phyloP scores from a whole-genome alignment of 1,284 basidiomycete species.

The Spongiforma sp. region DNA sequence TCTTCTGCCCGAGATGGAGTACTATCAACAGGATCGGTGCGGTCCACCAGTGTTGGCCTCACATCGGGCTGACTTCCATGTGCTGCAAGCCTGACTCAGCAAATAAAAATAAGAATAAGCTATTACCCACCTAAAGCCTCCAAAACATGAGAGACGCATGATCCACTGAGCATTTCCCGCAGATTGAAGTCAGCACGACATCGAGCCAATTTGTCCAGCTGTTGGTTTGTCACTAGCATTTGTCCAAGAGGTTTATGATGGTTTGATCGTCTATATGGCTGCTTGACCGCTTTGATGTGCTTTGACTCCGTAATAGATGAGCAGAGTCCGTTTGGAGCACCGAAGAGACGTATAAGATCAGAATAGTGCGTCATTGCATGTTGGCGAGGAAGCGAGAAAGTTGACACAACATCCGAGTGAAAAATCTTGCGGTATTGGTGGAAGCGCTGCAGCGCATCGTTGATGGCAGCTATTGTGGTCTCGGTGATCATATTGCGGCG shows the following conservation, averaged over 20 bases:
- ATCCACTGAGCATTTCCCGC: not conserved
- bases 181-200: not conserved
- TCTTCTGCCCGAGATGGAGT: not conserved
- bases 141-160: not conserved
- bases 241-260: not conserved
- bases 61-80: not conserved
- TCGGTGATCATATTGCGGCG: not conserved
- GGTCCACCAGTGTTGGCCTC: not conserved
- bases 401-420: not conserved
- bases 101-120: not conserved
- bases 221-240: not conserved
- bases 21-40: not conserved
- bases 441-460: not conserved
- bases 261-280: not conserved
- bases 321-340: not conserved
- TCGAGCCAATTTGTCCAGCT: not conserved
- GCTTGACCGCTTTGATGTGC: not conserved
- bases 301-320: not conserved
- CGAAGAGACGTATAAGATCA: not conserved
- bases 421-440: not conserved
- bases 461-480: not conserved
- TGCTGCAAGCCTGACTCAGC: not conserved
- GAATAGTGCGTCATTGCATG: not conserved
- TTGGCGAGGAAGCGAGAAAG: not conserved
- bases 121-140: not conserved